phyloP scores from a whole-genome alignment of 306 rosid genomes.

The Acacia melanoxylon region DNA sequence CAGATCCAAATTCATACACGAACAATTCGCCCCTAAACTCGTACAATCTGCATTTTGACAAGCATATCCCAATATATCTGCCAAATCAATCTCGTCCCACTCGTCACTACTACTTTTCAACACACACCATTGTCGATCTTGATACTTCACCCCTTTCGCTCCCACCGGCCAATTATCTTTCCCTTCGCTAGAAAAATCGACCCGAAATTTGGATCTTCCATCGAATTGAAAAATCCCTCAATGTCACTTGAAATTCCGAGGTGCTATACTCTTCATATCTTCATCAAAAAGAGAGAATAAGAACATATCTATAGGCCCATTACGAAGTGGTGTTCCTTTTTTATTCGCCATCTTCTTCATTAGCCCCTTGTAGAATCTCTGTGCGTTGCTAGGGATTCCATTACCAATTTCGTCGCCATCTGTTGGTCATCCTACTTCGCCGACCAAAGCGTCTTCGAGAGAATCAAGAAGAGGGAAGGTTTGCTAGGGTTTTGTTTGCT shows the following conservation, averaged over 20 bases:
- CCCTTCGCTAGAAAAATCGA: constrained; percentile 63
- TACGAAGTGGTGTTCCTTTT: constrained; percentile 59
- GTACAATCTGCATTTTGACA: too few relatives aligned
- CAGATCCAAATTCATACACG: too few relatives aligned
- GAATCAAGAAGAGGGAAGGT: too few relatives aligned
- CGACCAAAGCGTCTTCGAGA: too few relatives aligned
- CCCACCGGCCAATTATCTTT: constrained; percentile 36
- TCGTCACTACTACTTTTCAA: too few relatives aligned
- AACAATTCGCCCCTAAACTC: too few relatives aligned
- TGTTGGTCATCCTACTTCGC: constrained; percentile 94
- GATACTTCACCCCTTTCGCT: constrained; percentile 70
- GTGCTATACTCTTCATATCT: constrained; percentile 58
- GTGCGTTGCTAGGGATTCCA: constrained; percentile 39
- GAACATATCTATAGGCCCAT: constrained; percentile 35
- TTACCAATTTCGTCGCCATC: constrained; percentile 41
- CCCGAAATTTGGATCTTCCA: constrained; percentile 59
- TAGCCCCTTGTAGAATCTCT: constrained; percentile 63
- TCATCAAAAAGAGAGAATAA: constrained; percentile 68
- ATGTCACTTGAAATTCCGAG: constrained; percentile 77
- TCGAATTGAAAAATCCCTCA: constrained; percentile 76
- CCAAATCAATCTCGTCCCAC: too few relatives aligned
- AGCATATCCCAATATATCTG: too few relatives aligned
- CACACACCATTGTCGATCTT: too few relatives aligned
- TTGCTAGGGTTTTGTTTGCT: too few relatives aligned
- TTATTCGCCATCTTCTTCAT: constrained; percentile 49